Base-by-base conservation (phyloP, 257 asterid species). In the Ajuga chamaepitys region DNA sequence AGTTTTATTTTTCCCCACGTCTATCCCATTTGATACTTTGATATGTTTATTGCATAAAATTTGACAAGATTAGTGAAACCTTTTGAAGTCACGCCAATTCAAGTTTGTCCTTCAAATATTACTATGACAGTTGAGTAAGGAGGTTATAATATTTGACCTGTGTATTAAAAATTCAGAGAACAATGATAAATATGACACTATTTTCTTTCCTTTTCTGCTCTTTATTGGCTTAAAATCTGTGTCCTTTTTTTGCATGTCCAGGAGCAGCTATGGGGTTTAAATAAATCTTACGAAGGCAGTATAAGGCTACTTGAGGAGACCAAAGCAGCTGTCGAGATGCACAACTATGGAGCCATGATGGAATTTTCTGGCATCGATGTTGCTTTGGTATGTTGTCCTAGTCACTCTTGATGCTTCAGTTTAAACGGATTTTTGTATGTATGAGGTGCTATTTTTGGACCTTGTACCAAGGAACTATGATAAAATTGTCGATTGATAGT, bases 311-410 rank as follows among this genome's bases (percentile, higher is more conserved):
- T 90, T 58, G 74, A 77, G 74, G 97, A 90, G 80, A 94, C 99
- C 16, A 81, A 78, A 79, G 99, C 99, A 0, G 95, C 87, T 25
- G 90, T 94, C 60, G 88, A 90, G 85, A 89, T 94, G 99, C 81
- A 86, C 48, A 88, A 78, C 28, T 83, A 83, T 59, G 99, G 97
- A 4, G 95, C 95, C 42, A 88, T 88, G 95, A 51, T 76, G 79
- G 97, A 94, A 47, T 88, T 94, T 62, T 53, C 71, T 45, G 86
- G 86, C 74, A 77, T 94, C 14, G 86, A 94, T 80, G 74, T 85
- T 57, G 68, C 58, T 21, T 74, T 83, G 80, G 99, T 93, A 66
- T 54, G 80, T 58, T 72, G 28, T 56, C 59, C 68, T 58, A 9
- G 50, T 32, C 28, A 74, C 52, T 17, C 26, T 47, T 20, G 16